These are phyloP conservation scores for Crassisporium funariophilum DNA, from an alignment of 768 basidiomycete species.

Conservation along the genomic window DNA sequence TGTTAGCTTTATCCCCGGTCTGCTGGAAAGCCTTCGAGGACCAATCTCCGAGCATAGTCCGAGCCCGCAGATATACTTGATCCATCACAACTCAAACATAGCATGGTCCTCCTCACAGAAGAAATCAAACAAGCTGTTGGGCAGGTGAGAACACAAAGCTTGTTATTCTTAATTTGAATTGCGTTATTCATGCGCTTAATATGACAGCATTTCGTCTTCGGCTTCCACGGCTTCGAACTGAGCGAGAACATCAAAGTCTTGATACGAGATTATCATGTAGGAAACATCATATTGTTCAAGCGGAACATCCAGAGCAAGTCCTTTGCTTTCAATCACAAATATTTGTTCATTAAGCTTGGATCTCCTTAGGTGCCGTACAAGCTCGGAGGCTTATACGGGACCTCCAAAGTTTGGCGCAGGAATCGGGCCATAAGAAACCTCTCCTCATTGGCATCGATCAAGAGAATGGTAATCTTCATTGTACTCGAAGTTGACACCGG, in stretches of 20 bases:
- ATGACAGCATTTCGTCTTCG: constrained; percentile 69
- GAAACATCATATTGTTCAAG: constrained; percentile 71
- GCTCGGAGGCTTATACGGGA: constrained; percentile 46
- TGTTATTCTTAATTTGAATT: neutral
- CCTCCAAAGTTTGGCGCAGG: constrained; percentile 57
- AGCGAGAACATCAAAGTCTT: constrained; percentile 55
- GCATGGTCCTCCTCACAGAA: constrained; percentile 33
- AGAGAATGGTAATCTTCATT: constrained; percentile 58
- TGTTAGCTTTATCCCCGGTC: no score
- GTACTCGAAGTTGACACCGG: neutral
- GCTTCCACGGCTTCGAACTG: constrained; percentile 61
- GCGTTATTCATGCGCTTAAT: no score
- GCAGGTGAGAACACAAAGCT: constrained; percentile 16
- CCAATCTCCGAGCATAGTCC: no score
- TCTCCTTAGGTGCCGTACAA: constrained; percentile 49
- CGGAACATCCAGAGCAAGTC: constrained; percentile 58
- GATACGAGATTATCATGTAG: constrained; percentile 64
- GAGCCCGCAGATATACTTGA: no score
- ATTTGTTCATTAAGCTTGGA: neutral
- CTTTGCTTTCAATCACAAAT: neutral
- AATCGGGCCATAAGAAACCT: constrained; percentile 55
- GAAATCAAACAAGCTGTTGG: constrained; percentile 39
- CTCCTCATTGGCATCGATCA: constrained; percentile 74
- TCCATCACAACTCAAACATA: no score
- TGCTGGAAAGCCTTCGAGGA: no score